Base-by-base conservation (phyloP, 192 early-diverging fungal species). In the Dimargaris xerosporica region DNA sequence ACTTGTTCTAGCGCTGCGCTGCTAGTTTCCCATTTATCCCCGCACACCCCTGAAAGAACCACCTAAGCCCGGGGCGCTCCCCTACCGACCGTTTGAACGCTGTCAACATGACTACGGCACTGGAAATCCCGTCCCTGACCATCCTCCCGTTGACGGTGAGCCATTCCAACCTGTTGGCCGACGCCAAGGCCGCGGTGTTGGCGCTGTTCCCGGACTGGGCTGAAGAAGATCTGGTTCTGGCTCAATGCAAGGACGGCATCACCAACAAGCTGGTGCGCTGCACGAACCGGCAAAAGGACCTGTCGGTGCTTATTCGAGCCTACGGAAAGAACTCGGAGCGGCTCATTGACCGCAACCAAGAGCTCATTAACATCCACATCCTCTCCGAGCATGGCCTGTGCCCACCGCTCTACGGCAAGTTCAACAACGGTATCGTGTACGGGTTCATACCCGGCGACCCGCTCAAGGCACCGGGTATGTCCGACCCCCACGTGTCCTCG, bases 351-450 rank as follows among this genome's bases (percentile, higher is more conserved):
- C 75, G 93, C 31, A 75, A 77, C 62, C 86, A 89, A 67, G 93
- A 96, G 73, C 77, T 93, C 23, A 72, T 78, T 58, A 96, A 92
- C 64, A 84, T 96, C 74, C 70, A 85, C 34, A 73, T 80, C 0
- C 72, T 96, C 26, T 83, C 89, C 25, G 67, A 74, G 34, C 73
- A 80, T 45, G 81, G 82, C 43, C 69, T 93, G 64, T 79, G 82
- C 45, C 91, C 91, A 23, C 82, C 83, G 23, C 67, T 95, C 0
- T 87, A 91, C 68, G 91, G 84, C 21, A 79, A 84, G 28, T 95
- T 98, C 70, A 69, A 76, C n/a, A 95, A 95, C 72, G 94, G 94
- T 6, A 67, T 98, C 2, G 84, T 94, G 25, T 95, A 98, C 70
- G 94, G 94, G 3, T 98, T 72, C 61, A 80, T 93, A 26, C 74